Conservation (phyloP, 768 basidiomycete species). For the Hypholoma sublateritium region DNA sequence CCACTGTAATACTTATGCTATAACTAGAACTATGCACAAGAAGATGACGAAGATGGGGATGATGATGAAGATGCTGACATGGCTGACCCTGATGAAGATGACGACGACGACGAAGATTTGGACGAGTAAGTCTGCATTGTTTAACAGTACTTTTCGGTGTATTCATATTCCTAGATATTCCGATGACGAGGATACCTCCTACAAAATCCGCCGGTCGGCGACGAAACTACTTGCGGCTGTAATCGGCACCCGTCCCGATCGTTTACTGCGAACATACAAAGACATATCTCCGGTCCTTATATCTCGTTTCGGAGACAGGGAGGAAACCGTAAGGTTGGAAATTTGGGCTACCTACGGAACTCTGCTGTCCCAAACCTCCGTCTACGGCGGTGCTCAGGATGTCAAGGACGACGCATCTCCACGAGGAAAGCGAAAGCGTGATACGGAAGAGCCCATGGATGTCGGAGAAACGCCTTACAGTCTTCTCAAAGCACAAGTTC, state of each 20-base stretch:
- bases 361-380: slow-evolving; percentile 80
- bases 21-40: slow-evolving; percentile 52
- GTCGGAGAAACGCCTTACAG: slow-evolving; percentile 71
- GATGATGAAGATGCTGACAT: slow-evolving; percentile 48
- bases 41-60: slow-evolving; percentile 48
- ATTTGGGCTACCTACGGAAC: slow-evolving; percentile 85
- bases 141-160: not conserved
- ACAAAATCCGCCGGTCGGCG: slow-evolving; percentile 93
- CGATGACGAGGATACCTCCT: slow-evolving; percentile 97
- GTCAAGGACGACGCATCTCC: slow-evolving; percentile 47
- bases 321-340: slow-evolving; percentile 92
- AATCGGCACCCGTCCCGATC: slow-evolving; percentile 88
- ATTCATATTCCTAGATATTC: slow-evolving; percentile 63
- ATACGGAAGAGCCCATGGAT: slow-evolving; percentile 69
- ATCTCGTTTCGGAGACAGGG: slow-evolving; percentile 90
- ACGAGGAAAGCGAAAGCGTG: slow-evolving; percentile 76
- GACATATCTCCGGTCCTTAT: slow-evolving; percentile 87
- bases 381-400: slow-evolving; percentile 70
- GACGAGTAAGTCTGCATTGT: slow-evolving; percentile 58
- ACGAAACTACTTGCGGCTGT: slow-evolving; percentile 87
- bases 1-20: not conserved
- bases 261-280: slow-evolving; percentile 76
- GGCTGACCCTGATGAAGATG: slow-evolving; percentile 71
- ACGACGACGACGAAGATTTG: slow-evolving; percentile 80
- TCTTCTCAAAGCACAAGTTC: slow-evolving; percentile 74